These are phyloP conservation scores for Tylopilus orsonianus DNA, from an alignment of 1,284 basidiomycete genomes.

Conservation along the genomic window DNA sequence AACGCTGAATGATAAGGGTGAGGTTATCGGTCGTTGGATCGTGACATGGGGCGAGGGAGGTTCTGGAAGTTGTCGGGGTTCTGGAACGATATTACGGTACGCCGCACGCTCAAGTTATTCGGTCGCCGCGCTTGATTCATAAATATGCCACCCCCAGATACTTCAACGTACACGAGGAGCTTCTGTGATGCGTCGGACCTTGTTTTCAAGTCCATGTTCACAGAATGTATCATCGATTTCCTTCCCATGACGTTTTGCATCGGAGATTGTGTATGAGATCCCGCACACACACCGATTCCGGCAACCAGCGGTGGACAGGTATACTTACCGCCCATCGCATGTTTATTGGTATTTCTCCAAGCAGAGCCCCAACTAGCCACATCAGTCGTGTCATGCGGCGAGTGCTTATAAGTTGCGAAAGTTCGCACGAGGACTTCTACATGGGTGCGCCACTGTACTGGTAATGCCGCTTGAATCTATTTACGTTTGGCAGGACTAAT, in stretches of 20 bases:
- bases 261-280: background rate
- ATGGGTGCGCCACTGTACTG: too few species aligned
- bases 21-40: constrained; percentile 72
- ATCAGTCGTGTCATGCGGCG: too few species aligned
- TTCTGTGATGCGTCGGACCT: constrained; percentile 41
- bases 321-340: background rate
- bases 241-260: constrained; percentile 1
- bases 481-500: background rate
- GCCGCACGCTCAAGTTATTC: constrained; percentile 24
- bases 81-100: constrained; percentile 64
- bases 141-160: constrained; percentile 42
- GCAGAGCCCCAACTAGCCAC: too few species aligned
- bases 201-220: background rate
- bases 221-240: constrained; percentile 2
- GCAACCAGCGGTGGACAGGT: too few species aligned
- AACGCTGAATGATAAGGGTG: constrained; percentile 62
- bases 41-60: constrained; percentile 71
- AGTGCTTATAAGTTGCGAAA: too few species aligned
- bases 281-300: background rate
- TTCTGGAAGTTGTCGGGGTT: constrained; percentile 55
- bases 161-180: constrained; percentile 85
- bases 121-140: background rate
- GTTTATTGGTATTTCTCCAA: background rate
- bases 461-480: background rate
- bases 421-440: too few species aligned